These are phyloP conservation scores for Peribolospora kevripleyi DNA, from an alignment of 768 basidiomycete species.

Conservation along the genomic window DNA sequence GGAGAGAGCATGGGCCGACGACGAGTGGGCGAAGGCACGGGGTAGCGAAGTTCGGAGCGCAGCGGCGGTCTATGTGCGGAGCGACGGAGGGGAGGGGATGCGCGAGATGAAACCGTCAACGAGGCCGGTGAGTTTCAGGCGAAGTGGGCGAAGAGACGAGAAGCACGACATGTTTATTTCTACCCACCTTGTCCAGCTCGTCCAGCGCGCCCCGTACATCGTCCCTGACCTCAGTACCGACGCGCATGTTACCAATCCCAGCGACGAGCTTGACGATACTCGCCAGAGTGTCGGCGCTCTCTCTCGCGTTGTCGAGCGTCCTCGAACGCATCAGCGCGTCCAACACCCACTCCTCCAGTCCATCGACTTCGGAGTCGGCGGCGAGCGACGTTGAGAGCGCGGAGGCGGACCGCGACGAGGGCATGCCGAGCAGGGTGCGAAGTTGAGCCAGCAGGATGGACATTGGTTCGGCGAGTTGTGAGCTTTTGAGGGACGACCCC, in stretches of 20 bases:
- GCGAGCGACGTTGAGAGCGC: slow-evolving; percentile 11
- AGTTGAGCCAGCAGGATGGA: slow-evolving; percentile 46
- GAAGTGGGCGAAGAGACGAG: neutral
- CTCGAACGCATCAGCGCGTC: slow-evolving; percentile 51
- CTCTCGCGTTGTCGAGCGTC: slow-evolving; percentile 39
- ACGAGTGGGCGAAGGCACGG: slow-evolving; percentile 33
- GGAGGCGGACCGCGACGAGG: slow-evolving; percentile 33
- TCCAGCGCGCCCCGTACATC: slow-evolving; percentile 46
- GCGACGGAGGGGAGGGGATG: neutral
- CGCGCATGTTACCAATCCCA: slow-evolving; percentile 79
- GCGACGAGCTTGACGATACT: slow-evolving; percentile 66
- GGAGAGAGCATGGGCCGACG: slow-evolving; percentile 37
- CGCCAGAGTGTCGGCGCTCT: slow-evolving; percentile 44
- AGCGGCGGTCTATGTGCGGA: neutral
- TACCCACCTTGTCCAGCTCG: slow-evolving; percentile 46
- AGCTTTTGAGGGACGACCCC: neutral
- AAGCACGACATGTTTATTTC: too few relatives aligned
- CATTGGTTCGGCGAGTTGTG: slow-evolving; percentile 30
- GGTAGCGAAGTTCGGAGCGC: neutral
- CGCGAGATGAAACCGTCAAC: neutral
- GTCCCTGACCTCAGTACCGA: slow-evolving; percentile 46
- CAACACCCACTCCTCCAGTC: slow-evolving; percentile 50
- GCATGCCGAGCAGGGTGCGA: slow-evolving; percentile 53
- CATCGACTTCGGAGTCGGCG: slow-evolving; percentile 5
- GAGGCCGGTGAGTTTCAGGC: neutral